A percentile compares a stretch with the other conserved stretches of the same genome.
These are phyloP conservation scores for Saturnispora diversa DNA, from an alignment of 805 yeast genomes.

Conservation along the genomic window DNA sequence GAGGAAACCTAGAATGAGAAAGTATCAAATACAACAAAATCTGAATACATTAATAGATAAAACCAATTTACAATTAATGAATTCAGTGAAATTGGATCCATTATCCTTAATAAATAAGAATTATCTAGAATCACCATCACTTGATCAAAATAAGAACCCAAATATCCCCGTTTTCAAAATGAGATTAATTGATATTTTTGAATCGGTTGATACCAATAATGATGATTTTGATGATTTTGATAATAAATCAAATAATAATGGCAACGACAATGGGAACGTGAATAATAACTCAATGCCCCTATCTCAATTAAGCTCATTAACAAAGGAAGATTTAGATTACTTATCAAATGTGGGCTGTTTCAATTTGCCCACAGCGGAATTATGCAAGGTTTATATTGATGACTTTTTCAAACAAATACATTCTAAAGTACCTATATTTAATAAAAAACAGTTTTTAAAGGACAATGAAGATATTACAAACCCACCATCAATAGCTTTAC, in stretches of 20 bases:
- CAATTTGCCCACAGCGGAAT: constrained; percentile 50
- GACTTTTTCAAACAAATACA: constrained; percentile 57
- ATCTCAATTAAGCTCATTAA: too few species aligned
- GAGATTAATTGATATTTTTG: too few species aligned
- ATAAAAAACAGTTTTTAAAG: constrained; percentile 52
- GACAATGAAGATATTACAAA: constrained; percentile 44
- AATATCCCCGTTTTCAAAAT: too few species aligned
- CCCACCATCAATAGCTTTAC: constrained; percentile 53
- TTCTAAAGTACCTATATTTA: constrained; percentile 60
- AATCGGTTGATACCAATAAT: too few species aligned
- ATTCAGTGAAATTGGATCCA: constrained; percentile 13
- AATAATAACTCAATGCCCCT: too few species aligned
- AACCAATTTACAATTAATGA: constrained; percentile 8
- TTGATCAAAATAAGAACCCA: too few species aligned
- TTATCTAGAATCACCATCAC: too few species aligned
- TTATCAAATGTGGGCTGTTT: constrained; percentile 48
- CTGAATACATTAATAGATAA: constrained; percentile 12
- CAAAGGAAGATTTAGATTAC: constrained; percentile 18
- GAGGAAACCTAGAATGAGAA: constrained; percentile 49
- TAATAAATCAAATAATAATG: constrained; percentile 22
- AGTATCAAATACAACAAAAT: constrained; percentile 19
- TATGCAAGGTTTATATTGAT: constrained; percentile 52
- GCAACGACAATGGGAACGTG: too few species aligned
- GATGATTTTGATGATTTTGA: too few species aligned
- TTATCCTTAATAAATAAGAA: constrained; percentile 14